These are phyloP conservation scores for Cryptosporidium muris DNA, from an alignment of 169 alveolate species.

Conservation along the genomic window DNA sequence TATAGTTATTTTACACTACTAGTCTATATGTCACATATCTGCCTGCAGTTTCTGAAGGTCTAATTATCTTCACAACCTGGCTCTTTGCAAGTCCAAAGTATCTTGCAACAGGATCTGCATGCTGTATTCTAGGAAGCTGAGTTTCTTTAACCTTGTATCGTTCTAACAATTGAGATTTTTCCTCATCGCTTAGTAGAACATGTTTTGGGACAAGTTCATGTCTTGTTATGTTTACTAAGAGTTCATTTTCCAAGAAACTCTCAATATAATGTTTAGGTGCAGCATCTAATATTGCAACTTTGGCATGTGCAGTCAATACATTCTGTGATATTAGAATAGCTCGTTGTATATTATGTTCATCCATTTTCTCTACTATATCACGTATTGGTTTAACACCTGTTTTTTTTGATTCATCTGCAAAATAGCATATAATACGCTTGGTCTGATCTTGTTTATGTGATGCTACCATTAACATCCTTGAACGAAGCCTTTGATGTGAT, in stretches of 20 bases:
- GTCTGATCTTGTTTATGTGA: slow-evolving; percentile 84
- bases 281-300: slow-evolving; percentile 90
- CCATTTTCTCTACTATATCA: slow-evolving; percentile 93
- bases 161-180: slow-evolving; percentile 89
- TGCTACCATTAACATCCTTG: slow-evolving; percentile 85
- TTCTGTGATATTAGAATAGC: slow-evolving; percentile 92
- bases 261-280: slow-evolving; percentile 90
- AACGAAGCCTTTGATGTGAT: slow-evolving; percentile 77
- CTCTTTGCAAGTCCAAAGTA: slow-evolving; percentile 94
- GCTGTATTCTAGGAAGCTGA: slow-evolving; percentile 95
- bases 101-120: slow-evolving; percentile 96
- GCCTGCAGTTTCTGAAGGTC: slow-evolving; percentile 99
- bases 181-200: slow-evolving; percentile 91
- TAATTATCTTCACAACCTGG: slow-evolving; percentile 94
- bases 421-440: slow-evolving; percentile 85
- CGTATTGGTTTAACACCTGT: slow-evolving; percentile 93
- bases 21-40: slow-evolving; percentile 95
- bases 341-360: slow-evolving; percentile 87
- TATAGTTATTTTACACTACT: slow-evolving; percentile 75
- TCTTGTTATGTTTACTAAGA: slow-evolving; percentile 93
- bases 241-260: slow-evolving; percentile 88
- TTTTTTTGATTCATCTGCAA: slow-evolving; percentile 90
- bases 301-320: slow-evolving; percentile 91
- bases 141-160: slow-evolving; percentile 92
- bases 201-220: slow-evolving; percentile 98